Conservation (phyloP, 495 filamentous ascomycete genomes). For the Parmelia sp. region DNA sequence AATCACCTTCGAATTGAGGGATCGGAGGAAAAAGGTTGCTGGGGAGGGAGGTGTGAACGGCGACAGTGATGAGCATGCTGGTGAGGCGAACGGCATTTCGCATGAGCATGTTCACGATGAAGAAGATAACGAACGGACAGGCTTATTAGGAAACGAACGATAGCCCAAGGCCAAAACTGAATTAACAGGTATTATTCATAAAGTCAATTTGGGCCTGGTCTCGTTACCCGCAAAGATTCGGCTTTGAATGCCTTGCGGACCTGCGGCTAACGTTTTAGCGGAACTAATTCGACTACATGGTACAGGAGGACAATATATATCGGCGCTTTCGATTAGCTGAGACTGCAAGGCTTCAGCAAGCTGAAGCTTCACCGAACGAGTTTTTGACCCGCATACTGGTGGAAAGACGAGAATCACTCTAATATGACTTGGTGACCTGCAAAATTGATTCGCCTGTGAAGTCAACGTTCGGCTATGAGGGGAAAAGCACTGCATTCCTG, state of each 20-base stretch:
- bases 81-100: background rate
- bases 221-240: background rate
- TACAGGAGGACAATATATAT: background rate
- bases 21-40: slow-evolving; percentile 14
- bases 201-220: background rate
- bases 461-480: background rate
- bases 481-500: background rate
- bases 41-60: background rate
- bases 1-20: slow-evolving; percentile 60
- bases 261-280: background rate
- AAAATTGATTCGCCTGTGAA: background rate
- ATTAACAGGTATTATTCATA: background rate
- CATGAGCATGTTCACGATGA: background rate
- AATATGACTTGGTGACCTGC: background rate
- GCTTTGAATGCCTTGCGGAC: background rate
- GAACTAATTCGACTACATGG: background rate
- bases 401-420: background rate
- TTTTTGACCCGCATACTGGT: background rate
- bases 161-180: background rate
- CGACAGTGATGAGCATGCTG: slow-evolving; percentile 14
- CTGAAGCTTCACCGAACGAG: background rate
- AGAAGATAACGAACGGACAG: slow-evolving; percentile 18
- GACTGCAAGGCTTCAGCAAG: background rate
- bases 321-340: background rate
- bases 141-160: slow-evolving; percentile 20